These are phyloP conservation scores for Lachancea waltii DNA, from an alignment of 805 yeast genomes.

Conservation along the genomic window DNA sequence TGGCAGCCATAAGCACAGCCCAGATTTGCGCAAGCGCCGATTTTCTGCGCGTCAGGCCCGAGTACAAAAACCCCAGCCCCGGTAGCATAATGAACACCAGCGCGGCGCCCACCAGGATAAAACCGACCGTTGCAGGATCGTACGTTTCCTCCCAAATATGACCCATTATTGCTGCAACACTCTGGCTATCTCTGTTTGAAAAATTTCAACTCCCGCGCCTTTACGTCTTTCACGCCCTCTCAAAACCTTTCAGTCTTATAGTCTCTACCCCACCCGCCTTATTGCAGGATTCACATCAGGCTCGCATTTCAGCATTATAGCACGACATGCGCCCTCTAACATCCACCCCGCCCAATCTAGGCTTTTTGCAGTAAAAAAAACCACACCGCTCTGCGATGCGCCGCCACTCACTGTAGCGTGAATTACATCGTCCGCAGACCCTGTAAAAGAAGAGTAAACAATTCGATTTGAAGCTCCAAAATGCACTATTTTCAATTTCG, in stretches of 20 bases:
- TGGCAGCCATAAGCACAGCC: conserved; percentile 66
- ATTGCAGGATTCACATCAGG: too few relatives aligned
- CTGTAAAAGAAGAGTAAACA: background rate
- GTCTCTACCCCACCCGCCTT: too few relatives aligned
- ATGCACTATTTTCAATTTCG: background rate
- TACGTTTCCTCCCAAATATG: conserved; percentile 33
- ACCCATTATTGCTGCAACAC: conserved; percentile 7
- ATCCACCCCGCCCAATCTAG: background rate
- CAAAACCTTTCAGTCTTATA: background rate
- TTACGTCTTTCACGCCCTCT: background rate
- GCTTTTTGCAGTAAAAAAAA: background rate
- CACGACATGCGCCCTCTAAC: too few relatives aligned
- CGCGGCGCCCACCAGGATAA: conserved; percentile 56
- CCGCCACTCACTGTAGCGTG: background rate
- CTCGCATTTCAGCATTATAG: too few relatives aligned
- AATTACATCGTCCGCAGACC: background rate
- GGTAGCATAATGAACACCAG: conserved; percentile 89
- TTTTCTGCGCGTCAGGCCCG: conserved; percentile 86
- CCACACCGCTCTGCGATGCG: background rate
- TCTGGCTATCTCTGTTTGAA: background rate
- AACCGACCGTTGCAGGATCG: conserved; percentile 42
- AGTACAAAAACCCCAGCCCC: conserved; percentile 85
- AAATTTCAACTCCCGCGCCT: background rate
- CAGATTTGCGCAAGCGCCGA: conserved; percentile 84
- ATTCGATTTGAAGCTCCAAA: too few relatives aligned